Conservation (phyloP, 2,329 filamentous ascomycete species). For the Raffaelea albimanens region DNA sequence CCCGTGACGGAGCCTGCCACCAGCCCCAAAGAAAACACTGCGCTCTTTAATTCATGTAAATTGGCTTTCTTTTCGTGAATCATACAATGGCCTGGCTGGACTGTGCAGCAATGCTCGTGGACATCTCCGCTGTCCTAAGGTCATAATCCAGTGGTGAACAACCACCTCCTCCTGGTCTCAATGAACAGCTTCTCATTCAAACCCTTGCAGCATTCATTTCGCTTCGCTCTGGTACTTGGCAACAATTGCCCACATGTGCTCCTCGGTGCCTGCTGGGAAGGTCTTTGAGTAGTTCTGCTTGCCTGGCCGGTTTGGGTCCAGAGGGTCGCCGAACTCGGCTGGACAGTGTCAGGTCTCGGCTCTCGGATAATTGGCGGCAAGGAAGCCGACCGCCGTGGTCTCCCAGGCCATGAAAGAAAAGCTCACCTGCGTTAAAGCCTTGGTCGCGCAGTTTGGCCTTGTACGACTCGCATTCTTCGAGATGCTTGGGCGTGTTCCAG, state of each 20-base stretch:
- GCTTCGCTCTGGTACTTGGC: background rate
- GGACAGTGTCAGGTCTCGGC: background rate
- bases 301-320: slow-evolving; percentile 26
- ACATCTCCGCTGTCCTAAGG: too few relatives aligned
- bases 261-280: slow-evolving; percentile 26
- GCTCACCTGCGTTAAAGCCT: slow-evolving; percentile 35
- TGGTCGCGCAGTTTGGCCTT: slow-evolving; percentile 32
- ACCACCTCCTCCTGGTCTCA: too few relatives aligned
- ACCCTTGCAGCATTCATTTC: background rate
- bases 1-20: too few relatives aligned
- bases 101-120: too few relatives aligned
- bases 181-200: too few relatives aligned
- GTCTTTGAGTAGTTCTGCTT: slow-evolving; percentile 14
- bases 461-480: slow-evolving; percentile 32
- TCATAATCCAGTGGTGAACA: too few relatives aligned
- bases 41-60: too few relatives aligned
- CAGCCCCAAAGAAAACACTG: too few relatives aligned
- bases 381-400: background rate
- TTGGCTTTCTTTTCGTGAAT: too few relatives aligned
- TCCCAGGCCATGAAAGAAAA: too few relatives aligned
- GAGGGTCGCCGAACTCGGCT: slow-evolving; percentile 37
- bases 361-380: too few relatives aligned
- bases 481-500: slow-evolving; percentile 23
- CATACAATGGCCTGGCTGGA: too few relatives aligned
- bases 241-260: slow-evolving; percentile 21